A percentile compares a stretch with the other conserved stretches of the same genome.
Evolutionary conservation across 768 basidiomycete species (phyloP).

Genomic region (Coprinopsis sp.): DNA sequence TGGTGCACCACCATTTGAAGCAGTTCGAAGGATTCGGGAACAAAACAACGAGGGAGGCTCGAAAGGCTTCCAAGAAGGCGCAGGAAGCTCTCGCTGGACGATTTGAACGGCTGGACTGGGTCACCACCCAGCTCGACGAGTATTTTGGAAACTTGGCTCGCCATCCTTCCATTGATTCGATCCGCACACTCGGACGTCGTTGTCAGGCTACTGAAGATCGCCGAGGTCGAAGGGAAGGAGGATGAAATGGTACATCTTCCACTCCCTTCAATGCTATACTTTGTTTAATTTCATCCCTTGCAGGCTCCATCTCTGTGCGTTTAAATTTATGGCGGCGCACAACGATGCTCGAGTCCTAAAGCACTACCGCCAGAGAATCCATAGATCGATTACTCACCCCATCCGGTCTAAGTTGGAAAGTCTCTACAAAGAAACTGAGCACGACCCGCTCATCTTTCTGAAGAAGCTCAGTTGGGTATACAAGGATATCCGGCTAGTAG

Average conservation of each 20-base stretch:
- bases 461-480: conserved; percentile 85
- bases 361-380: conserved; percentile 89
- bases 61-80: conserved; percentile 65
- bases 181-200: conserved; percentile 79
- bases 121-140: conserved; percentile 79
- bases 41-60: conserved; percentile 91
- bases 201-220: conserved; percentile 88
- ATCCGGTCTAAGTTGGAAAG: conserved; percentile 68
- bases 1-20: conserved; percentile 87
- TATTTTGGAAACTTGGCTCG: conserved; percentile 75
- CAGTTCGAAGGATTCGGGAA: conserved; percentile 93
- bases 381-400: conserved; percentile 73
- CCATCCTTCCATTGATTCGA: conserved; percentile 66
- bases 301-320: conserved; percentile 92
- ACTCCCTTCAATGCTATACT: background rate
- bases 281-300: conserved; percentile 4
- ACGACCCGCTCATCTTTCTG: conserved; percentile 69
- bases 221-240: conserved; percentile 87
- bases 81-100: conserved; percentile 66
- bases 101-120: conserved; percentile 81
- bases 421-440: conserved; percentile 56
- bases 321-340: conserved; percentile 90
- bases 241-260: conserved; percentile 76
- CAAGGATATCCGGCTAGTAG: conserved; percentile 90
- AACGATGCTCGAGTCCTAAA: conserved; percentile 91